These are phyloP conservation scores for Trichoderma orchidacearum DNA, from an alignment of 495 filamentous ascomycete genomes.

Conservation along the genomic window DNA sequence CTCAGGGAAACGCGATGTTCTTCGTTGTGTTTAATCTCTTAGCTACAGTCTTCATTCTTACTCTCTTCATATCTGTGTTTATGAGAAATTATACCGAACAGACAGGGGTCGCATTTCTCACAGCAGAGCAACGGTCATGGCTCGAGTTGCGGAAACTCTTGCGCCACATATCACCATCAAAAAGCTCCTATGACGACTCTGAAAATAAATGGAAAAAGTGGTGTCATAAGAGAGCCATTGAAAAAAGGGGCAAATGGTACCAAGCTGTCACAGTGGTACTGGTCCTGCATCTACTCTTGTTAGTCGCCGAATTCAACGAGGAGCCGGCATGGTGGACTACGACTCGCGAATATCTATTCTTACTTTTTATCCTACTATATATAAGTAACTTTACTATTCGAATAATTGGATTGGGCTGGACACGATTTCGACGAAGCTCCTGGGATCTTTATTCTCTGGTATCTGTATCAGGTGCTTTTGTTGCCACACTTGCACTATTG, in stretches of 20 bases:
- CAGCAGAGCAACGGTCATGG: slow-evolving; percentile 94
- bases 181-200: slow-evolving; percentile 62
- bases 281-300: slow-evolving; percentile 66
- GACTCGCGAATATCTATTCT: slow-evolving; percentile 63
- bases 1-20: slow-evolving; percentile 81
- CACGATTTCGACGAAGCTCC: slow-evolving; percentile 78
- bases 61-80: slow-evolving; percentile 96
- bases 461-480: slow-evolving; percentile 70
- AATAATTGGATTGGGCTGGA: slow-evolving; percentile 82
- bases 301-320: slow-evolving; percentile 76
- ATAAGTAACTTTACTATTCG: slow-evolving; percentile 74
- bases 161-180: slow-evolving; percentile 86
- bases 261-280: slow-evolving; percentile 63
- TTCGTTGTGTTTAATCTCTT: slow-evolving; percentile 95
- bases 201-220: slow-evolving; percentile 65
- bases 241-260: slow-evolving; percentile 93
- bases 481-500: slow-evolving; percentile 60
- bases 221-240: slow-evolving; percentile 88
- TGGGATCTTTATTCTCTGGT: slow-evolving; percentile 90
- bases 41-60: slow-evolving; percentile 93
- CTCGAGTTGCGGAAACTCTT: slow-evolving; percentile 88
- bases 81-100: slow-evolving; percentile 99
- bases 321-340: slow-evolving; percentile 52
- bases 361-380: slow-evolving; percentile 76
- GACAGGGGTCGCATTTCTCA: slow-evolving; percentile 92